Percentiles rank a stretch among this genome's conserved stretches.
These are phyloP conservation scores for Zasmidium citrigriseum DNA, from an alignment of 2,329 filamentous ascomycete genomes.

Conservation along the genomic window DNA sequence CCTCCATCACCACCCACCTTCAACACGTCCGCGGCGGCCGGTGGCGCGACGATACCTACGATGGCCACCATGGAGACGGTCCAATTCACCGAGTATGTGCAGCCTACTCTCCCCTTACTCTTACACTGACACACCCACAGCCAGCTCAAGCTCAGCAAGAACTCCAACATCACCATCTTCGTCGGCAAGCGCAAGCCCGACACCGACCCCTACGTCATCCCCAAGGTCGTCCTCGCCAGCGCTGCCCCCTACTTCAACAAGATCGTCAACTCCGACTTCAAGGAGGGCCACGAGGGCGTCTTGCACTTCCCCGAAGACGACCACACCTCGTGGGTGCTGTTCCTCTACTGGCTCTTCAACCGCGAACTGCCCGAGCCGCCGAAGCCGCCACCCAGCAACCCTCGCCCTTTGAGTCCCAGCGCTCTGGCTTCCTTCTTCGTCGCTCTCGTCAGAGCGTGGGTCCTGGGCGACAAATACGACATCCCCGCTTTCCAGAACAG, in stretches of 20 bases:
- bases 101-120: not conserved
- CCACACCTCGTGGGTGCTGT: not conserved
- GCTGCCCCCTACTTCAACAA: not conserved
- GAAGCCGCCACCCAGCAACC: not conserved
- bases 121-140: not conserved
- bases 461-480: not conserved
- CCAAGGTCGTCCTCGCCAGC: not conserved
- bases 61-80: too few relatives aligned
- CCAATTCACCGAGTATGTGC: not conserved
- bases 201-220: not conserved
- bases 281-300: constrained; percentile 3
- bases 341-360: constrained; percentile 4
- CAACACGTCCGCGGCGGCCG: too few relatives aligned
- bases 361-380: not conserved
- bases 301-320: constrained; percentile 8
- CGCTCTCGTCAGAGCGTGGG: not conserved
- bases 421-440: not conserved
- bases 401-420: not conserved
- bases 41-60: too few relatives aligned
- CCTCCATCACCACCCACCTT: too few relatives aligned
- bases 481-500: not conserved
- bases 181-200: not conserved
- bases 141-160: not conserved
- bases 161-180: not conserved
- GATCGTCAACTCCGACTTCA: not conserved